These are phyloP conservation scores for Orbilia ellipsospora DNA, from an alignment of 2,329 filamentous ascomycete genomes.

Conservation along the genomic window DNA sequence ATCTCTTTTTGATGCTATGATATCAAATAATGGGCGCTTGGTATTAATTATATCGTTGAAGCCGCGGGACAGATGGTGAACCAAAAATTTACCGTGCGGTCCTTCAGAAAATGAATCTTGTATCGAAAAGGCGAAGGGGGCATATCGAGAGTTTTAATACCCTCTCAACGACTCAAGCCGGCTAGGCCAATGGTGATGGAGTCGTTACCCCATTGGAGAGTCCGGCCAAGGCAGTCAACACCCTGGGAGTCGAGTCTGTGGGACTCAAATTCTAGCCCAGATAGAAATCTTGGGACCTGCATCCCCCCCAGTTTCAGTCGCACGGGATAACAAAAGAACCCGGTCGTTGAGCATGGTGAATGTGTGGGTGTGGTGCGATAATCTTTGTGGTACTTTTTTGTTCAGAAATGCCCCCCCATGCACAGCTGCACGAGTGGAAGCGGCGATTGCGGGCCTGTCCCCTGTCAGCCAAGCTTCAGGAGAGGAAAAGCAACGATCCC, in stretches of 20 bases:
- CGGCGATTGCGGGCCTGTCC: slow-evolving; percentile 28
- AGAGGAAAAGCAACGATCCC: slow-evolving; percentile 51
- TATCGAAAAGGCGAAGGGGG: slow-evolving; percentile 23
- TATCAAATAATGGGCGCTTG: slow-evolving; percentile 31
- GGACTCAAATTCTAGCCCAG: slow-evolving; percentile 41
- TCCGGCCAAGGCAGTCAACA: slow-evolving; percentile 30
- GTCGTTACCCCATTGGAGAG: slow-evolving; percentile 41
- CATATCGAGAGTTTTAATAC: slow-evolving; percentile 56
- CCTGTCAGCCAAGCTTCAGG: slow-evolving; percentile 54
- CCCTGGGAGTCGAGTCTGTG: slow-evolving; percentile 26
- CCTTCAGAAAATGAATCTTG: background rate
- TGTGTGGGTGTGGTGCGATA: slow-evolving; percentile 19
- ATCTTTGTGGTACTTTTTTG: slow-evolving; percentile 5
- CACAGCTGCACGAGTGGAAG: slow-evolving; percentile 33
- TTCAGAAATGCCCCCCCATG: slow-evolving; percentile 20
- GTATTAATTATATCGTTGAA: slow-evolving; percentile 1
- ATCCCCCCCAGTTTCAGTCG: slow-evolving; percentile 52
- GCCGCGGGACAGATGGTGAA: slow-evolving; percentile 6
- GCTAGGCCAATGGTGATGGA: slow-evolving; percentile 37
- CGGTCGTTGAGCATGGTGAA: slow-evolving; percentile 30
- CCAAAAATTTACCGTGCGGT: background rate
- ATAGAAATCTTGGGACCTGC: slow-evolving; percentile 22
- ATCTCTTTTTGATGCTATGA: slow-evolving; percentile 6
- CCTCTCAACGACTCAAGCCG: slow-evolving; percentile 50
- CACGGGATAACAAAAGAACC: slow-evolving; percentile 49